Evolutionary conservation across 352 stramenopile genomes (phyloP), one percentile per base, ranked within the genome.

Genomic region (Globisporangium cylindrosporum): DNA sequence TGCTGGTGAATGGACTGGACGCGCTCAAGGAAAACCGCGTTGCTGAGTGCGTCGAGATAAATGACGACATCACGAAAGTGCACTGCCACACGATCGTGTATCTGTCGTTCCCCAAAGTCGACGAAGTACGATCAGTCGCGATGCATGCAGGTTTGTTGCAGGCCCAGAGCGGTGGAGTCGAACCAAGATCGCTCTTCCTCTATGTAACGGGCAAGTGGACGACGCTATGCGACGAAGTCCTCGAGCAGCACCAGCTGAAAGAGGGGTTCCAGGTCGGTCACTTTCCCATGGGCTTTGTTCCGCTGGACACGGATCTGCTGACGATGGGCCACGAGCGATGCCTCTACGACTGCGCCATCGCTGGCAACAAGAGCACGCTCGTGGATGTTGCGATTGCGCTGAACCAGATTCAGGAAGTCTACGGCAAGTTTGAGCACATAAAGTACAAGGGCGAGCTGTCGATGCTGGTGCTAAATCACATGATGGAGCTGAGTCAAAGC

Each of bases 391-490:
- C 82, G 5, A 41, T 69, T 0, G 82, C 82, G 24, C 67, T 94
- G 22, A 67, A 83, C 41, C 63, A 83, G 46, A 48, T 93, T 14
- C 84, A 94, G 59, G 68, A 81, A 15, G 32, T 83, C 6, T 91
- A 89, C 34, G 86, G 82, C 0, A 69, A 68, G 18, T 91, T 93
- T 48, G 59, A 72, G 20, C 70, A 79, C n/a, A 89, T 94, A 66
- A 91, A 94, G 64, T 90, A 89, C 75, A 94, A 94, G 62, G 86
- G 86, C 10, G 81, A 93, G 46, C 62, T 92, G 41, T 76, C 83
- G 10, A 90, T 87, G 73, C 73, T 87, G 8, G 81, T 93, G 25
- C 67, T 89, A 22, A 82, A 90, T 24, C 78, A 86, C 46, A 68
- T 94, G 48, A 78, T 93, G 73, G 78, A 89, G 63, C 68, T 82